Evolutionary conservation across 139 green algal species (phyloP).

Genomic region (Chlamydomonas sp.): DNA sequence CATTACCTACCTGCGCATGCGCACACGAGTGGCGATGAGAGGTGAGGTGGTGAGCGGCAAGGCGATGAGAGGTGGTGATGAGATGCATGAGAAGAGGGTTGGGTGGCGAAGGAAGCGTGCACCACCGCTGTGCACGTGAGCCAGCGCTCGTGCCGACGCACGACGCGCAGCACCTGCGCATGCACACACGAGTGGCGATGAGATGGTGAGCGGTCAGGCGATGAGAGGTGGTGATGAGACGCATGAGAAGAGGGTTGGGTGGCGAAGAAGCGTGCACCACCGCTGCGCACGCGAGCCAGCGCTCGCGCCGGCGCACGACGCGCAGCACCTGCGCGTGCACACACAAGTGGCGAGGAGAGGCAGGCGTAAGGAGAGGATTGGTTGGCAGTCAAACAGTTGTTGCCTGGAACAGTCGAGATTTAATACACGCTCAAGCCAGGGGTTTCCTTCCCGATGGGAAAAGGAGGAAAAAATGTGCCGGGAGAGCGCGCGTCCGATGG

Average conservation of each 20-base stretch:
- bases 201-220: background rate
- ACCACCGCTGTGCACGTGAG: slow-evolving; percentile 78
- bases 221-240: background rate
- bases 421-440: too few species aligned
- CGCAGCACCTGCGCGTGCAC: slow-evolving; percentile 43
- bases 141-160: slow-evolving; percentile 72
- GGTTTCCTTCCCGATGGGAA: too few species aligned
- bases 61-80: background rate
- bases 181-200: background rate
- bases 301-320: slow-evolving; percentile 72
- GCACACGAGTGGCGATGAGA: background rate
- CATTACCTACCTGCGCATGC: slow-evolving; percentile 48
- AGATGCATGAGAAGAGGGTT: background rate
- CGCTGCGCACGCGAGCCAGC: slow-evolving; percentile 75
- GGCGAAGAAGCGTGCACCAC: slow-evolving; percentile 34
- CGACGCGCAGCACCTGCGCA: slow-evolving; percentile 59
- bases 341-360: background rate
- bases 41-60: background rate
- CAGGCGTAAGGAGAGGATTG: too few species aligned
- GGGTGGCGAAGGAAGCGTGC: background rate
- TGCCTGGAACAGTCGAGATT: too few species aligned
- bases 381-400: too few species aligned
- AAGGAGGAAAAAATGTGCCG: too few species aligned
- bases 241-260: background rate
- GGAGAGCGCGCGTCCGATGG: too few species aligned